phyloP scores from a whole-genome alignment of 23 red algal species.

The Chondrus crispus region DNA sequence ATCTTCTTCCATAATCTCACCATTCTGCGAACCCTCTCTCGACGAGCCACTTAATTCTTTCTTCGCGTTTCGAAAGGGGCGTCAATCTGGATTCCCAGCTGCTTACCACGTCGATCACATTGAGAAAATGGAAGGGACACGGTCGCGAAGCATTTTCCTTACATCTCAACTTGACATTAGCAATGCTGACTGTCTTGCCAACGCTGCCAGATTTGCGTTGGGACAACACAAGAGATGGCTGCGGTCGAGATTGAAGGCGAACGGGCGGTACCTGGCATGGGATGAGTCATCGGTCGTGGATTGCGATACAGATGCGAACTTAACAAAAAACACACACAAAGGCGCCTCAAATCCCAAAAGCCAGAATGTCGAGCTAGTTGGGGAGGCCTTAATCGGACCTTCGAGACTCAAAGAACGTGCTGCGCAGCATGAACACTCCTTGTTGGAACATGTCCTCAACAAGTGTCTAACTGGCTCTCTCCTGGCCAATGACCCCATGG shows the following conservation, averaged over 20 bases:
- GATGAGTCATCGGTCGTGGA: background rate
- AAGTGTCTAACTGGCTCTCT: background rate
- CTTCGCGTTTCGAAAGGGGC: background rate
- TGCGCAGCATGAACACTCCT: too few species aligned
- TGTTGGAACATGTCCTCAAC: background rate
- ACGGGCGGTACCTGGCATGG: background rate
- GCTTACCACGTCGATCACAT: background rate
- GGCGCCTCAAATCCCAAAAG: background rate
- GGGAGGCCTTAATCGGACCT: too few species aligned
- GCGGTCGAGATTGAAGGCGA: background rate
- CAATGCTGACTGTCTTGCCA: background rate
- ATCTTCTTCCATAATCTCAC: constrained; percentile 7
- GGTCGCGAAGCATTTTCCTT: background rate
- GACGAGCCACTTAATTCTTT: background rate
- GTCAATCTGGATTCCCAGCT: background rate
- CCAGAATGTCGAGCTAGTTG: too few species aligned
- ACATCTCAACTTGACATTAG: background rate
- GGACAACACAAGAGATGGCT: background rate
- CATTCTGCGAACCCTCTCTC: background rate
- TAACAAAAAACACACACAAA: background rate
- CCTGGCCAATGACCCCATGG: background rate
- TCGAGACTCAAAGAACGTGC: too few species aligned
- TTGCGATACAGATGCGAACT: background rate
- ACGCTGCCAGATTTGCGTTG: background rate
- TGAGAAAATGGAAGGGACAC: background rate